These are phyloP conservation scores for Malus sylvestris DNA, from an alignment of 306 rosid genomes.

Conservation along the genomic window DNA sequence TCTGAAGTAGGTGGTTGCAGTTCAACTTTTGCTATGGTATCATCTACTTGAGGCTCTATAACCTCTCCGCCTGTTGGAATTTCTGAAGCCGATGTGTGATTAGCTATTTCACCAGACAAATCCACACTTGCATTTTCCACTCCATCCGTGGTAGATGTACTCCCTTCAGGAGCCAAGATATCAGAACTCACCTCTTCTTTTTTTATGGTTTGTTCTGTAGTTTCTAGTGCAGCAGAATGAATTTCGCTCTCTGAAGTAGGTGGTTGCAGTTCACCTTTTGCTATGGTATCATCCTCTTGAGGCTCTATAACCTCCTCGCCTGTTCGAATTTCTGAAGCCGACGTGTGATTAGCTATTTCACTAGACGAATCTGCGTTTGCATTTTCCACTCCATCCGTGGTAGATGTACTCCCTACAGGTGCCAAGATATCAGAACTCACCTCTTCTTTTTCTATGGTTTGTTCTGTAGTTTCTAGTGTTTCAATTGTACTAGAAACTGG, in stretches of 20 bases:
- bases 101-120: constrained; percentile 29
- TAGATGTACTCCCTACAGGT: constrained; percentile 27
- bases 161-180: constrained; percentile 32
- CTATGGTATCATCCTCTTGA: constrained; percentile 27
- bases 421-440: constrained; percentile 33
- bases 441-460: constrained; percentile 25
- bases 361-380: constrained; percentile 24
- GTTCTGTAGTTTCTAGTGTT: constrained; percentile 5
- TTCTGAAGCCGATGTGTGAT: constrained; percentile 22
- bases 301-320: constrained; percentile 27
- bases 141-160: constrained; percentile 22
- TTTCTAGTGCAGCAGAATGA: constrained; percentile 22
- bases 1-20: constrained; percentile 25
- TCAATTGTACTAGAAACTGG: constrained; percentile 19
- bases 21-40: constrained; percentile 29
- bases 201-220: constrained; percentile 14
- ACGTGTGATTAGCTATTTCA: constrained; percentile 20
- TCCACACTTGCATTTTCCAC: constrained; percentile 27
- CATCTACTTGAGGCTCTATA: constrained; percentile 31
- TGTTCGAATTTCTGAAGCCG: constrained; percentile 26
- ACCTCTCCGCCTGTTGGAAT: constrained; percentile 23
- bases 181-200: constrained; percentile 33
- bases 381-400: constrained; percentile 24
- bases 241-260: constrained; percentile 28
- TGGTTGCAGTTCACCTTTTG: constrained; percentile 33